A percentile compares a stretch with the other conserved stretches of the same genome.
phyloP scores from a whole-genome alignment of 805 yeast genomes.

The Hanseniaspora valbyensis region DNA sequence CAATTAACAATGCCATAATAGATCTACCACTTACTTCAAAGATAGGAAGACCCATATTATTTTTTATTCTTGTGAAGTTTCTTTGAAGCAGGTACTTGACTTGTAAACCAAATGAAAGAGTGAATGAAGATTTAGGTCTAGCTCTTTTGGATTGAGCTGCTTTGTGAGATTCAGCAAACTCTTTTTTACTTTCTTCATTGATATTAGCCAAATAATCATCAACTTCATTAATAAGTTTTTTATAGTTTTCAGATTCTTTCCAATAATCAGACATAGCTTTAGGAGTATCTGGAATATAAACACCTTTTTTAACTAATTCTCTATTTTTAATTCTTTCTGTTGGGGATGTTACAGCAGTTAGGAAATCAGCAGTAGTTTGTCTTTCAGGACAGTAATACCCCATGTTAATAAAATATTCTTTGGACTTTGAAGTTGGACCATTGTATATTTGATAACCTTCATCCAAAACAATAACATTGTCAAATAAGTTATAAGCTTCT shows the following conservation, averaged over 20 bases:
- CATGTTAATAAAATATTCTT: slow-evolving; percentile 48
- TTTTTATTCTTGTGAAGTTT: slow-evolving; percentile 39
- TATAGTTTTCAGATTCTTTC: slow-evolving; percentile 40
- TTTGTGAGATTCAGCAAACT: slow-evolving; percentile 33
- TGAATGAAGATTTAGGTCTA: slow-evolving; percentile 41
- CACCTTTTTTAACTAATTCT: slow-evolving; percentile 34
- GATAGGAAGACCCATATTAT: slow-evolving; percentile 39
- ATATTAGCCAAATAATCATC: slow-evolving; percentile 31
- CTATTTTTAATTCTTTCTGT: slow-evolving; percentile 37
- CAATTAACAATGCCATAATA: slow-evolving; percentile 43
- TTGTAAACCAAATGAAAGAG: slow-evolving; percentile 43
- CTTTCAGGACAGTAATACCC: slow-evolving; percentile 55
- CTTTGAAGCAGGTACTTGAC: slow-evolving; percentile 37
- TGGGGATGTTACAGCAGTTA: slow-evolving; percentile 61
- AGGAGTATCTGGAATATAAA: slow-evolving; percentile 49
- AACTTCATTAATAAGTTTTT: slow-evolving; percentile 35
- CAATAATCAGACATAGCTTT: slow-evolving; percentile 52
- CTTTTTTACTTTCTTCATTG: slow-evolving; percentile 20
- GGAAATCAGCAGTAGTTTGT: slow-evolving; percentile 60
- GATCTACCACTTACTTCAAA: slow-evolving; percentile 37
- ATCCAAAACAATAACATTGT: slow-evolving; percentile 50
- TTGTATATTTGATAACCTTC: slow-evolving; percentile 53
- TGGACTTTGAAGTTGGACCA: slow-evolving; percentile 49
- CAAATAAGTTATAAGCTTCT: slow-evolving; percentile 52
- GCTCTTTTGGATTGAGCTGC: slow-evolving; percentile 43